Evolutionary conservation across 768 basidiomycete genomes (phyloP), one percentile per base, ranked within the genome.

Genomic region (Boletus vermiculosoides): DNA sequence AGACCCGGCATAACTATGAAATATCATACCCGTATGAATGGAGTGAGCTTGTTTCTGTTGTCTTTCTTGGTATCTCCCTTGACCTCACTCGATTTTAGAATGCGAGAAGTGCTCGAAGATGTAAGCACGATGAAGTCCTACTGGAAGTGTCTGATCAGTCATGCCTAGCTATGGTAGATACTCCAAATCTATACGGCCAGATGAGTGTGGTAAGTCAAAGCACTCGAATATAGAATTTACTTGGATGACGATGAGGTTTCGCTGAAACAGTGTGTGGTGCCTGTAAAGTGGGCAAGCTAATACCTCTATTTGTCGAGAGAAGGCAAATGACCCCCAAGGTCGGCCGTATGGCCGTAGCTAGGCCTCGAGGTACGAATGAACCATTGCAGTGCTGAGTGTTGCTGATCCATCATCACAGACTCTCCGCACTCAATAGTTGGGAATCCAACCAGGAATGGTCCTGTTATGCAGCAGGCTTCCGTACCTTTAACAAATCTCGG

Each of bases 1-100:
- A 90, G 90, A 86, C 84, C 12, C 80, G 74, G 59, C 90, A 92
- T 58, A 76, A 83, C 67, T 92, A 92, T 63, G 87, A 89, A 56
- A 91, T 92, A 58, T 77, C 77, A 22, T 85, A 88, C 73, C 82
- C 83, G 22, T 92, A 77, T 62, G 75, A 85, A 66, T 92, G 90
- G 90, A 76, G 89, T 90, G 60, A 71, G 86, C 18, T 37, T 16
- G 12, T 34, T 31, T 2, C 20, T 37, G 4, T 52, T 37, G 4
- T 54, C n/a, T 20, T 56, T 52, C 36, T 57, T 45, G 45, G 9
- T 7, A 31, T 41, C 20, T 50, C 37, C 28, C 52, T 40, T 25
- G 22, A 51, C 37, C 55, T 63, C 13, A 60, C 45, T 52, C 45
- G 20, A 33, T 37, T 59, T 34, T 49, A 89, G 88, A 83, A 69